Evolutionary conservation across 1,284 basidiomycete genomes (phyloP).

Genomic region (Melampsora larici-populina): DNA sequence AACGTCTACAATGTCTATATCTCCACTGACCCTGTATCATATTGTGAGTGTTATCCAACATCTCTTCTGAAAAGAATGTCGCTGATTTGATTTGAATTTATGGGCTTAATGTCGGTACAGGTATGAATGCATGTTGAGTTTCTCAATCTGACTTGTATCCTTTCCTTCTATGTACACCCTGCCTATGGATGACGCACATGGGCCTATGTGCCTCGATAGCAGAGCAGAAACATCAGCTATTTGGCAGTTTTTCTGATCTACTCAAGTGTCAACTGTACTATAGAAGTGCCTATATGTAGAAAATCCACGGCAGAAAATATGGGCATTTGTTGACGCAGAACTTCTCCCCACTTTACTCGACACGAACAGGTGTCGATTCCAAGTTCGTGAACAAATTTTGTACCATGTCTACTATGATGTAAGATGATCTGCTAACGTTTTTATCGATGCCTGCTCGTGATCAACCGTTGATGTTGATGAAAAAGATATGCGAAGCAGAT

Average conservation of each 20-base stretch:
- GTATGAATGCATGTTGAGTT: conserved; percentile 44
- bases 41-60: conserved; percentile 47
- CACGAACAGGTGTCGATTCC: conserved; percentile 24
- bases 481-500: conserved; percentile 37
- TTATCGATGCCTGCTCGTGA: neutral
- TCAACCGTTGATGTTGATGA: neutral
- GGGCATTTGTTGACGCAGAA: neutral
- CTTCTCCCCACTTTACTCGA: neutral
- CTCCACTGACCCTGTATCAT: conserved; percentile 55
- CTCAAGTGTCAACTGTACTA: neutral
- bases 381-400: neutral
- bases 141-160: neutral
- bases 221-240: neutral
- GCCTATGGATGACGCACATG: no score
- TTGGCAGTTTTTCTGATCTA: neutral
- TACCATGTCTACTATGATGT: neutral
- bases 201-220: neutral
- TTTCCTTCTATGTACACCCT: neutral
- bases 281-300: neutral
- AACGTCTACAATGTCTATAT: conserved; percentile 52
- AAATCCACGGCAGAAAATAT: neutral
- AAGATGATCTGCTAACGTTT: neutral
- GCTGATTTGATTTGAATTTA: neutral
- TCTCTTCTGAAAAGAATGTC: conserved; percentile 47
- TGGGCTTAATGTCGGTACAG: neutral